A percentile compares a stretch with the other conserved stretches of the same genome.
Evolutionary conservation across 805 yeast genomes (phyloP).

Genomic region (Starmera dryadoides): DNA sequence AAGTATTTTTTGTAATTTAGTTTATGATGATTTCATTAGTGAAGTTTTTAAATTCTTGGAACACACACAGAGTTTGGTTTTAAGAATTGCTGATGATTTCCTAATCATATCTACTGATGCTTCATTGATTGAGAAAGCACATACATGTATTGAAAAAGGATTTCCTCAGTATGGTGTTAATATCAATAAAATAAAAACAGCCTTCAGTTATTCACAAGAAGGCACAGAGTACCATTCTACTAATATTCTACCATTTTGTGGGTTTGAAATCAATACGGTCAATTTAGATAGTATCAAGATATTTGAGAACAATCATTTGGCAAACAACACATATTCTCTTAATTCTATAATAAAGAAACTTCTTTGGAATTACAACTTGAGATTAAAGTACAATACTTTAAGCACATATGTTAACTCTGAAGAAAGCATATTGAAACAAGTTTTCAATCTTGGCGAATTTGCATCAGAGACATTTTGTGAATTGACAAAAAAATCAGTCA

Average conservation of each 20-base stretch:
- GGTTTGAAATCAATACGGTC: conserved; percentile 27
- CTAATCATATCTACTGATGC: conserved; percentile 49
- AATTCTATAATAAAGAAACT: conserved; percentile 7
- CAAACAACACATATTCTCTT: conserved; percentile 16
- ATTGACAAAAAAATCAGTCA: background rate
- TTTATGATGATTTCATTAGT: conserved; percentile 56
- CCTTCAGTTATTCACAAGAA: conserved; percentile 21
- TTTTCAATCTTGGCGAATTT: conserved; percentile 5
- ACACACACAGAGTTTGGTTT: conserved; percentile 27
- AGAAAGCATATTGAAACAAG: conserved; percentile 16
- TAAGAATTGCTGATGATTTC: conserved; percentile 83
- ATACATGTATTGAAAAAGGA: conserved; percentile 25
- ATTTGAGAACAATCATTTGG: conserved; percentile 12
- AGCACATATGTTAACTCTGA: background rate
- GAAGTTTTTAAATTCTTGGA: conserved; percentile 16
- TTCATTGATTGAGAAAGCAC: conserved; percentile 23
- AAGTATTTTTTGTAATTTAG: conserved; percentile 63
- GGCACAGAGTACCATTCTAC: conserved; percentile 1
- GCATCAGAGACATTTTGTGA: background rate
- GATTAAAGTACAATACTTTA: conserved; percentile 25
- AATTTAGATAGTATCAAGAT: conserved; percentile 29
- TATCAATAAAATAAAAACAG: conserved; percentile 31
- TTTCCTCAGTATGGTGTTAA: conserved; percentile 25
- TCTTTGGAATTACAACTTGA: conserved; percentile 20
- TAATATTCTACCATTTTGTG: conserved; percentile 31